Base-by-base conservation (phyloP, 805 yeast genomes). In the Monosporozyma unispora region DNA sequence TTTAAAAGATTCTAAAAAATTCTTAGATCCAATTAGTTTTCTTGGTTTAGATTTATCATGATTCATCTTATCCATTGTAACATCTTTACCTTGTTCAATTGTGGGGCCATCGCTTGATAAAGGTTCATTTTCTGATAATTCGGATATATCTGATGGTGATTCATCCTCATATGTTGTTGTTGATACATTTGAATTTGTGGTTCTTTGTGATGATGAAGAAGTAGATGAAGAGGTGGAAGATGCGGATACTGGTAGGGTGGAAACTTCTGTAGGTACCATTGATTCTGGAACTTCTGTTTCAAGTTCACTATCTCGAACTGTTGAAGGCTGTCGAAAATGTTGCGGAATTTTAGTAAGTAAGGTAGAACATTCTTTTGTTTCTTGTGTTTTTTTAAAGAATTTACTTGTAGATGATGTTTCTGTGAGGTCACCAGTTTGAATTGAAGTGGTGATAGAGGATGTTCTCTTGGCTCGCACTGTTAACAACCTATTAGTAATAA, bases 251-350 rank as follows among this genome's bases (percentile, higher is more conserved):
- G 35, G 4, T 21, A 27, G 10, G 8, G 42, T 61, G 9, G 66
- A 54, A 4, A 60, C 45, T 28, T 61, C 57, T 4, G 67, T 62
- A 2, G 65, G 56, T 8, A 57, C 23, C 40, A 54, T 51, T 11
- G 67, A 62, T 27, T 60, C 63, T 3, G 67, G 61, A 16, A 60
- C 47, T 45, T 60, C 65, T 3, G 68, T 62, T 16, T 58, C 59
- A 25, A 55, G 45, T 27, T 54, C 58, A 21, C 37, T 40, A 22
- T 39, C 33, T 39, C 27, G 42, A 10, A 39, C 25, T 4, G 27
- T 9, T 11, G 42, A 39, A 16, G 27, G 42, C 28, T 39, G 42
- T 39, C 42, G 42, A 39, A 21, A 21, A 7, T 21, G 42, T 27
- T 39, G 42, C 3, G 16, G 8, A 39, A 39, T 21, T 11, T 4